These are phyloP conservation scores for Neckera pumila DNA, from an alignment of 225 moss, liverwort and hornwort species.

Conservation along the genomic window DNA sequence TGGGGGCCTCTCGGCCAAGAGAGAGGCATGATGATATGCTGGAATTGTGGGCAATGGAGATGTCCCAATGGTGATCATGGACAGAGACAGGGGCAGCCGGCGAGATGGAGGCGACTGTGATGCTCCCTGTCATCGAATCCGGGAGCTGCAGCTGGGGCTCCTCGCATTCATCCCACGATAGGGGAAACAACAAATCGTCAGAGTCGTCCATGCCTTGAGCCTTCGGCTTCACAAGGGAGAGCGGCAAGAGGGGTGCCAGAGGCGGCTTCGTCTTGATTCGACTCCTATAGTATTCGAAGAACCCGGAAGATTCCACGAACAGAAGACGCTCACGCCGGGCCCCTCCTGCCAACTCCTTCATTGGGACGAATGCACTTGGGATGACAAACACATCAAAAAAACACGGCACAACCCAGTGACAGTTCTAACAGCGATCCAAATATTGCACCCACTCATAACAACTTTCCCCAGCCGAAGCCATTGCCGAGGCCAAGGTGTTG, in stretches of 20 bases:
- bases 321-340: background rate
- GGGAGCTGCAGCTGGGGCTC: no score
- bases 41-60: no score
- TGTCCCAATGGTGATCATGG: background rate
- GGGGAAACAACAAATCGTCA: no score
- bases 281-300: background rate
- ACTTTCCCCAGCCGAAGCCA: background rate
- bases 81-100: background rate
- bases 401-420: background rate
- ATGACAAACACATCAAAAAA: background rate
- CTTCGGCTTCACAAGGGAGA: no score
- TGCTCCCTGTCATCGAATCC: no score
- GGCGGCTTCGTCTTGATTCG: background rate
- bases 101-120: background rate
- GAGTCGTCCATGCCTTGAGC: no score
- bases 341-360: background rate
- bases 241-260: no score
- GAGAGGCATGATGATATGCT: background rate
- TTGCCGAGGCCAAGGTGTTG: background rate
- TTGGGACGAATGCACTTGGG: background rate
- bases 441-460: background rate
- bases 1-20: fast-evolving
- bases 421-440: background rate
- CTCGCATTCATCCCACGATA: no score
- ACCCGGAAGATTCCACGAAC: background rate